phyloP scores from a whole-genome alignment of 208 protist species.

The Trypanosoma cruzi region DNA sequence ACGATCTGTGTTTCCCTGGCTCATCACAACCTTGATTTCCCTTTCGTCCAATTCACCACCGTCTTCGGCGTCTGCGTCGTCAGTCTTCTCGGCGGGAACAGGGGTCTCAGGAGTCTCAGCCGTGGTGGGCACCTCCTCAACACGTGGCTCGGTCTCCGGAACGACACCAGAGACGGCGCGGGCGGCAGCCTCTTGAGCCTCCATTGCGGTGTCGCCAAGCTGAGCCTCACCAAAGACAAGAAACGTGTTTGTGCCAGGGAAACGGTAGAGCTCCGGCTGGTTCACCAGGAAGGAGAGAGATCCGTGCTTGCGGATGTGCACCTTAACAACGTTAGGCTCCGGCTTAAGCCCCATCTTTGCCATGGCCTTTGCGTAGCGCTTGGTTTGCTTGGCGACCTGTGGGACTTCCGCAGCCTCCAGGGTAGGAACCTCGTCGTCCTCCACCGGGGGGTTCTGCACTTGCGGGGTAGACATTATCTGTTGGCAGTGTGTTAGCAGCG shows the following conservation, averaged over 20 bases:
- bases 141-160: conserved; percentile 25
- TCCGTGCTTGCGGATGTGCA: conserved; percentile 93
- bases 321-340: conserved; percentile 90
- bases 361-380: conserved; percentile 97
- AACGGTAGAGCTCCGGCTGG: conserved; percentile 97
- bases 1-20: conserved; percentile 69
- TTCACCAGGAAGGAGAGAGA: conserved; percentile 93
- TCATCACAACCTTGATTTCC: conserved; percentile 88
- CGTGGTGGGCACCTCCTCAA: conserved; percentile 19
- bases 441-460: conserved; percentile 55
- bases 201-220: conserved; percentile 89
- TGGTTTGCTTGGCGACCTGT: conserved; percentile 80
- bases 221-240: conserved; percentile 98
- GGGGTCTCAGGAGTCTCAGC: background rate
- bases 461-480: conserved; percentile 52
- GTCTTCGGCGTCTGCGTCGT: conserved; percentile 60
- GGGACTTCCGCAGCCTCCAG: conserved; percentile 73
- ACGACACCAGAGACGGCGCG: conserved; percentile 59
- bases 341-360: conserved; percentile 97
- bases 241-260: conserved; percentile 95
- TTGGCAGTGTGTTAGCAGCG: background rate
- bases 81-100: conserved; percentile 9
- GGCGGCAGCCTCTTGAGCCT: conserved; percentile 71
- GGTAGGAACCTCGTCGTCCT: conserved; percentile 76
- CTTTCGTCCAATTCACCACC: conserved; percentile 72